Evolutionary conservation across 2,329 filamentous ascomycete genomes (phyloP).

Genomic region (Ceratocystis variospora): DNA sequence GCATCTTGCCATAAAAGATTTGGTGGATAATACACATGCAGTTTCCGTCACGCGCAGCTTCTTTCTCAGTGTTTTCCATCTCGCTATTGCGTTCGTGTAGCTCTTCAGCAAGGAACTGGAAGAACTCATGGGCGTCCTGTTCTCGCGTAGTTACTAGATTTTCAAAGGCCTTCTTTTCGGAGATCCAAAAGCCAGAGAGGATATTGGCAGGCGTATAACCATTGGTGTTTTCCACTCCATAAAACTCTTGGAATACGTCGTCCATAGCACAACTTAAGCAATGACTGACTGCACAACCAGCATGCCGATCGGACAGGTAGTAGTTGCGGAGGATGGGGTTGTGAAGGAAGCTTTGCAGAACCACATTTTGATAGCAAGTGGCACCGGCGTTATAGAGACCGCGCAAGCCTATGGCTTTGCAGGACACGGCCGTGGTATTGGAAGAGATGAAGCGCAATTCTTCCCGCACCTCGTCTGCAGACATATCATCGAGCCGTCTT

Average conservation of each 20-base stretch:
- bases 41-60: constrained; percentile 43
- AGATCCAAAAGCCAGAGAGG: constrained; percentile 79
- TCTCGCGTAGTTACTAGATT: constrained; percentile 81
- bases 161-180: constrained; percentile 57
- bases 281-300: constrained; percentile 49
- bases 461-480: constrained; percentile 50
- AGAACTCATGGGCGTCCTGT: constrained; percentile 94
- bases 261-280: constrained; percentile 60
- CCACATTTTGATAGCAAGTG: constrained; percentile 95
- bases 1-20: constrained; percentile 84
- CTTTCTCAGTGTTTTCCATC: constrained; percentile 36
- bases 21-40: constrained; percentile 91
- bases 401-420: constrained; percentile 72
- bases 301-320: constrained; percentile 83
- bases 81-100: constrained; percentile 72
- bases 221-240: constrained; percentile 62
- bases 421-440: constrained; percentile 69
- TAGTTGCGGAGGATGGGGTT: constrained; percentile 85
- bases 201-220: constrained; percentile 85
- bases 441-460: constrained; percentile 62
- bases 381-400: constrained; percentile 97
- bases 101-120: constrained; percentile 87
- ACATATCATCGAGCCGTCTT: constrained; percentile 60
- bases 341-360: constrained; percentile 83
- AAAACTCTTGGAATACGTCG: constrained; percentile 60